Evolutionary conservation across 2,329 filamentous ascomycete genomes (phyloP), one percentile per base, ranked within the genome.

Genomic region (Sporothrix humicola): DNA sequence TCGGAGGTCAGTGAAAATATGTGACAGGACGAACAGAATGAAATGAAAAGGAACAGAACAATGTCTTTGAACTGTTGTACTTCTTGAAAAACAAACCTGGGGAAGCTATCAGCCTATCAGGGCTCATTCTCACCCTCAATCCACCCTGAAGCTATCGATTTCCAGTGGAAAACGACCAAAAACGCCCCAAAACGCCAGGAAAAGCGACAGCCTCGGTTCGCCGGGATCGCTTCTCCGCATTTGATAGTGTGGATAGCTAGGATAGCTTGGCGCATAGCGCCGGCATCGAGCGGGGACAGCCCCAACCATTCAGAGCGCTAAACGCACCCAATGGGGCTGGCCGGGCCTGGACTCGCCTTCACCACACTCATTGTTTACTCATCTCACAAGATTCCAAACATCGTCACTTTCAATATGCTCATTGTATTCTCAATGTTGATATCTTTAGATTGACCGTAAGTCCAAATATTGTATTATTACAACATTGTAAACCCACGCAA

Each of bases 81-180:
- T 26, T 26, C 23, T 26, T 26, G 59, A 3, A 54, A 56, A 26
- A 4, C 6, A 61, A 48, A 48, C 37, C 54, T 50, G 54, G 54
- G 69, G 54, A 71, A 50, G 69, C 54, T 59, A 61, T 61, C 69
- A 23, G 52, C 52, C 68, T 70, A 52, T 56, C 66, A 20, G 17
- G 23, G 23, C 56, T 12, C 56, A 12, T 26, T 17, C 17, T 63
- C 58, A n/a, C 17, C 31, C 42, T 26, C 26, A 48, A 44, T 37
- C 31, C 31, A 37, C 31, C 31, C 31, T 37, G 46, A 66, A 66
- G 61, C 61, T 66, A 66, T 66, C 61, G 42, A 48, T 7, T 15
- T 12, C 46, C 50, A 7, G n/a, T 8, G 3, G 20, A 54, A 23
- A 12, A 8, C 15, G 4, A 17, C 1, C 1, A 20, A 23, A 26